Evolutionary conservation across 2,329 filamentous ascomycete genomes (phyloP).

Genomic region (Xylaria sp.): DNA sequence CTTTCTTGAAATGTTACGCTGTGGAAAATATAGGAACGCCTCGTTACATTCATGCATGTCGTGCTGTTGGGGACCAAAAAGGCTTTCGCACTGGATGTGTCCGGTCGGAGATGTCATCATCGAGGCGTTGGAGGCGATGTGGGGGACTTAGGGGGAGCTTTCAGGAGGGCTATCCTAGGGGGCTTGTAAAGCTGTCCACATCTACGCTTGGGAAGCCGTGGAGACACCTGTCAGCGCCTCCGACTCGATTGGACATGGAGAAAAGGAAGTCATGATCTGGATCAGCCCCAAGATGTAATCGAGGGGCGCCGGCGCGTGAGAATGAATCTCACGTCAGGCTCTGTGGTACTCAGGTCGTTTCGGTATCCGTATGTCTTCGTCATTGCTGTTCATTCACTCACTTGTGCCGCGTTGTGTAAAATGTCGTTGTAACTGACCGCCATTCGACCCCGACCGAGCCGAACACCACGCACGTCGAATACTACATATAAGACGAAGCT

Average conservation of each 20-base stretch:
- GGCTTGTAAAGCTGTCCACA: not conserved
- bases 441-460: not conserved
- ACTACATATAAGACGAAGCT: slow-evolving; percentile 2
- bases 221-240: slow-evolving; percentile 8
- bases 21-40: slow-evolving; percentile 7
- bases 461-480: not conserved
- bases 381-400: not conserved
- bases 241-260: slow-evolving; percentile 7
- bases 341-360: not conserved
- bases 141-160: not conserved
- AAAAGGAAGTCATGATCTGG: slow-evolving; percentile 17
- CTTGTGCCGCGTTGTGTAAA: not conserved
- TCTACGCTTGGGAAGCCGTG: slow-evolving; percentile 7
- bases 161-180: not conserved
- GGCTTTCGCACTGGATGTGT: slow-evolving; percentile 8
- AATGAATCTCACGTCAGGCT: not conserved
- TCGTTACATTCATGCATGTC: slow-evolving; percentile 14
- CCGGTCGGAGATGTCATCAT: not conserved
- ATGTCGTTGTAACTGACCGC: not conserved
- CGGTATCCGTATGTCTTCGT: not conserved
- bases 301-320: not conserved
- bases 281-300: slow-evolving; percentile 13
- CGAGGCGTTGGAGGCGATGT: slow-evolving; percentile 7
- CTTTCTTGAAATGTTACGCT: slow-evolving; percentile 11
- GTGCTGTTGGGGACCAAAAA: slow-evolving; percentile 2